Evolutionary conservation across 1,284 basidiomycete species (phyloP), one percentile per base, ranked within the genome.

Genomic region (Vanrija sp.): DNA sequence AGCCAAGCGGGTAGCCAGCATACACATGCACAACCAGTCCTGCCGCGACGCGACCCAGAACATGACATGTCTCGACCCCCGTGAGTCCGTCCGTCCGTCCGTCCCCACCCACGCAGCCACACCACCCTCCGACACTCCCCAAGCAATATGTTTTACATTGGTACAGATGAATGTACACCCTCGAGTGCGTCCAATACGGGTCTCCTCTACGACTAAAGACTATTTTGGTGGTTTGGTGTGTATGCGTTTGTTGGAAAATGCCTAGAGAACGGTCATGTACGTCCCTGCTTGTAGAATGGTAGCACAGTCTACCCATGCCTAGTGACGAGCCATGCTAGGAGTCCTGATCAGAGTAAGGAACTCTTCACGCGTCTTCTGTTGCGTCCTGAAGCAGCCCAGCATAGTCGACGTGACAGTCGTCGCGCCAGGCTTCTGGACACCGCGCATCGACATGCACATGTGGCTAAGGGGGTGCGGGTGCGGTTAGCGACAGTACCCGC

Each of bases 371-470:
- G 96, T 98, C 79, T 98, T 98, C 75, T 96, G 92, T 64, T 93
- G 88, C 14, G 89, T 88, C 51, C 96, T 84, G 83, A 99, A 99
- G 68, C 91, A 96, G 12, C 96, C 96, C 51, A 98, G 80, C 96
- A 99, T 99, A 65, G 94, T 97, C n/a, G 89, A 94, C 1, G 96
- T 98, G 31, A 96, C 89, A 0, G 96, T 98, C 19, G 88, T 84
- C 7, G 95, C 84, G 24, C 96, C 95, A 3, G 95, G 95, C 77
- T 99, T 99, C 77, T 99, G 96, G 1, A 99, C 96, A 39, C 96
- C 96, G 55, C 96, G 86, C 94, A 98, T 98, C 2, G 94, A 93
- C 96, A 99, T 99, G 73, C 96, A 99, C 78, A 98, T 83, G 78
- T 99, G 96, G 38, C 93, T 95, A 69, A 25, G 25, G 8, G 20